Evolutionary conservation across 192 early-diverging fungal species (phyloP).

Genomic region (Dissophora globulifera): DNA sequence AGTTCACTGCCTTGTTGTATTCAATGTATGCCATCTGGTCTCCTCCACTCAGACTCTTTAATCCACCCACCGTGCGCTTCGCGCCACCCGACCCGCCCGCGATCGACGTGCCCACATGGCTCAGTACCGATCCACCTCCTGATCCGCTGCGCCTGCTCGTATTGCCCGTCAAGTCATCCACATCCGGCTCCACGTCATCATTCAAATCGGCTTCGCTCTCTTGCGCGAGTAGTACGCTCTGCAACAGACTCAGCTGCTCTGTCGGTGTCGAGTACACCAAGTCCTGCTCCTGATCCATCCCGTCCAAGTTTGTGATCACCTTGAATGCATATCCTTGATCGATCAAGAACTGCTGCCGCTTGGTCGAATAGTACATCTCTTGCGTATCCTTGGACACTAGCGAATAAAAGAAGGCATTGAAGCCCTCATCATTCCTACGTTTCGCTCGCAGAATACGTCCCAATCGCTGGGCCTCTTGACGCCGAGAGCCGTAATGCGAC

Average conservation of each 20-base stretch:
- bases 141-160: conserved; percentile 53
- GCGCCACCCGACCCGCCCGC: conserved; percentile 54
- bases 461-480: conserved; percentile 98
- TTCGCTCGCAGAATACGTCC: conserved; percentile 96
- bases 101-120: conserved; percentile 54
- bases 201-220: conserved; percentile 68
- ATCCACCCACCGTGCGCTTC: conserved; percentile 66
- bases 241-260: conserved; percentile 87
- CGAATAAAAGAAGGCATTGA: conserved; percentile 99
- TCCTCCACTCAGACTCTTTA: conserved; percentile 88
- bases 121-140: conserved; percentile 53
- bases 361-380: conserved; percentile 98
- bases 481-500: conserved; percentile 95
- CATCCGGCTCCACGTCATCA: conserved; percentile 71
- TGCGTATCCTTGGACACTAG: conserved; percentile 98
- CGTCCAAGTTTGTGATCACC: conserved; percentile 95
- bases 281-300: conserved; percentile 82
- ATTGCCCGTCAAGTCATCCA: conserved; percentile 64
- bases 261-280: conserved; percentile 79
- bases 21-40: conserved; percentile 97
- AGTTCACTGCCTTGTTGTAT: conserved; percentile 51
- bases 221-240: conserved; percentile 81
- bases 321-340: conserved; percentile 99
- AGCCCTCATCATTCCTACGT: conserved; percentile 89
- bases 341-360: conserved; percentile 98